These are phyloP conservation scores for Gossypium longicalyx DNA, from an alignment of 345 rosid genomes.

Conservation along the genomic window DNA sequence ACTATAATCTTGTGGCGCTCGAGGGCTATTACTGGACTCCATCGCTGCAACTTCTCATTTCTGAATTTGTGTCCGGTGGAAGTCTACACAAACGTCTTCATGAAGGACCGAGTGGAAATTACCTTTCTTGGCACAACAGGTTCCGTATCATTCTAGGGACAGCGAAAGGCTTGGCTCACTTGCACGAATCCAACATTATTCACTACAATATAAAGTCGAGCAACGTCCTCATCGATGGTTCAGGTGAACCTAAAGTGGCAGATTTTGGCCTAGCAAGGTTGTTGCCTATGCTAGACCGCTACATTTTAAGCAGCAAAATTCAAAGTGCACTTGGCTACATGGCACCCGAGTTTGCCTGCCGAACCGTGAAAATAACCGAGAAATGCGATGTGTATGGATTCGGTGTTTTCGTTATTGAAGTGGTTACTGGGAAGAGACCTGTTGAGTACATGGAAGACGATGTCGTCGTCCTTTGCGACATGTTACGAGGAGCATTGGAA, in stretches of 20 bases:
- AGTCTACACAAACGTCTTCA: slow-evolving; percentile 90
- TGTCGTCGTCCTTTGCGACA: slow-evolving; percentile 89
- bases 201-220: slow-evolving; percentile 96
- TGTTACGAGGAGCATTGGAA: slow-evolving; percentile 88
- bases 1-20: slow-evolving; percentile 70
- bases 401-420: slow-evolving; percentile 76
- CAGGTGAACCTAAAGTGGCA: slow-evolving; percentile 84
- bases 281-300: slow-evolving; percentile 92
- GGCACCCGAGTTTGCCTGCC: slow-evolving; percentile 98
- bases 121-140: slow-evolving; percentile 81
- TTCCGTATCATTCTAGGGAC: slow-evolving; percentile 82
- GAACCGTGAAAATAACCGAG: slow-evolving; percentile 90
- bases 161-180: slow-evolving; percentile 76
- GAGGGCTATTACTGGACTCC: slow-evolving; percentile 99
- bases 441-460: slow-evolving; percentile 99
- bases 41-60: slow-evolving; percentile 85
- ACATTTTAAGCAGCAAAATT: slow-evolving; percentile 87
- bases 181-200: slow-evolving; percentile 73
- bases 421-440: slow-evolving; percentile 84
- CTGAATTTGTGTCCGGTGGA: slow-evolving; percentile 75
- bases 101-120: slow-evolving; percentile 46
- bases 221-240: slow-evolving; percentile 66
- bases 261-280: slow-evolving; percentile 90
- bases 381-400: slow-evolving; percentile 96
- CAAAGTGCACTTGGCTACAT: slow-evolving; percentile 97